phyloP scores from a whole-genome alignment of 306 rosid genomes.

The Cicer judaicum region DNA sequence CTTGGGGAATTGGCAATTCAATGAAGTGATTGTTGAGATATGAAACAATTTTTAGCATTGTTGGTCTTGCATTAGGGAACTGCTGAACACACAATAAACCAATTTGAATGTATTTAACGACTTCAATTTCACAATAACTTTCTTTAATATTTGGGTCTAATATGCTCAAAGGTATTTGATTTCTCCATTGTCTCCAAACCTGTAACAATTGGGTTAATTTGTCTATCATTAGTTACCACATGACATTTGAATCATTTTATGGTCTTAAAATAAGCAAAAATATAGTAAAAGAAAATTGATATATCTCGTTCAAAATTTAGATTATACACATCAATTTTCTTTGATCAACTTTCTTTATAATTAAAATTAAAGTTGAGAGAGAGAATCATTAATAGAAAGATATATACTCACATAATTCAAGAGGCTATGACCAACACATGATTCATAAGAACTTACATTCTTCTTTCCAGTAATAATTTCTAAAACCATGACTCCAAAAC shows the following conservation, averaged over 20 bases:
- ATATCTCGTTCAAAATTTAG: neutral
- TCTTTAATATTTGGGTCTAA: constrained; percentile 14
- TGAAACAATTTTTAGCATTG: constrained; percentile 42
- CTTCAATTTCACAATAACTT: constrained; percentile 42
- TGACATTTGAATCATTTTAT: too few relatives aligned
- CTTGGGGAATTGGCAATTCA: constrained; percentile 41
- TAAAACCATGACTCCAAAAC: constrained; percentile 14
- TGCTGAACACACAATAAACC: constrained; percentile 57
- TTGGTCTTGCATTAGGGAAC: constrained; percentile 50
- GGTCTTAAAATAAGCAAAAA: too few relatives aligned
- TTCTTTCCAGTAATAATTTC: neutral
- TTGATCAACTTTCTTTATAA: too few relatives aligned
- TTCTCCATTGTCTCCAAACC: too few relatives aligned
- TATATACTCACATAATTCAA: neutral
- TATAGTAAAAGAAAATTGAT: too few relatives aligned
- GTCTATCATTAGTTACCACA: too few relatives aligned
- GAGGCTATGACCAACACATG: neutral
- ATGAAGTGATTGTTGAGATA: constrained; percentile 44
- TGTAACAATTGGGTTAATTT: too few relatives aligned
- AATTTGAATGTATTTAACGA: constrained; percentile 50
- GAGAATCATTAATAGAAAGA: neutral
- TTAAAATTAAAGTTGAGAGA: too few relatives aligned
- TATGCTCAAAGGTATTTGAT: too few relatives aligned
- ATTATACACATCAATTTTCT: neutral
- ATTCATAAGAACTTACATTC: neutral